These are phyloP conservation scores for Beverwykella pulmonaria DNA, from an alignment of 495 filamentous ascomycete species.

Conservation along the genomic window DNA sequence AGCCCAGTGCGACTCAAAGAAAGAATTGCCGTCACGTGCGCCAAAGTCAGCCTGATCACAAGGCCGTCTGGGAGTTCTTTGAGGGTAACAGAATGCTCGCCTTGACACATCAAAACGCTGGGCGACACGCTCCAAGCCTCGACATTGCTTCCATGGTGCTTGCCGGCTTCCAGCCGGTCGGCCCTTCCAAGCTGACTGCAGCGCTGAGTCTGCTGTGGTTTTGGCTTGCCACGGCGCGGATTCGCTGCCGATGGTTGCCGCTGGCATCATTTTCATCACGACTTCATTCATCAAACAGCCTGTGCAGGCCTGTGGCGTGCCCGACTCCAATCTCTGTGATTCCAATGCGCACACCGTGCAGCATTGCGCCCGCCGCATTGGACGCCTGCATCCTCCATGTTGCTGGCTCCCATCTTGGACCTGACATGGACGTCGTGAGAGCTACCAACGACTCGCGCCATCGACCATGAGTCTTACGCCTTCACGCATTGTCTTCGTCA, in stretches of 20 bases:
- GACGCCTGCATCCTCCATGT: conserved; percentile 11
- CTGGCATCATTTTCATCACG: background rate
- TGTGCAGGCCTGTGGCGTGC: too few relatives aligned
- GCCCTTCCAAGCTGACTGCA: conserved; percentile 12
- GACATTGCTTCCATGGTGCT: conserved; percentile 1
- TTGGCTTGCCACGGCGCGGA: background rate
- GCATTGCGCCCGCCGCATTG: conserved; percentile 16
- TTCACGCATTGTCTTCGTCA: conserved; percentile 4
- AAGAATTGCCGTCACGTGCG: conserved; percentile 12
- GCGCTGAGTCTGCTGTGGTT: background rate
- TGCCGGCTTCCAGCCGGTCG: background rate
- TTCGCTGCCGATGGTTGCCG: conserved; percentile 4
- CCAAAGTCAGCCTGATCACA: conserved; percentile 14
- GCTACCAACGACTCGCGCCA: conserved; percentile 12
- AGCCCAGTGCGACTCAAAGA: conserved; percentile 10
- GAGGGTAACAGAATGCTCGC: conserved; percentile 19
- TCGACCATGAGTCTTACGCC: background rate
- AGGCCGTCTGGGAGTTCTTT: conserved; percentile 5
- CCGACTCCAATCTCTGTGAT: background rate
- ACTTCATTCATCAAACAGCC: conserved; percentile 1
- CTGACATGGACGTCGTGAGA: conserved; percentile 2
- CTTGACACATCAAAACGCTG: conserved; percentile 20
- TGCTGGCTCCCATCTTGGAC: background rate
- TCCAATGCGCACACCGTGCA: conserved; percentile 5
- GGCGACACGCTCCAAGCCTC: background rate